A percentile compares a stretch with the other conserved stretches of the same genome.
Evolutionary conservation across 148 eudicot genomes (phyloP).

Genomic region (Fagopyrum tataricum): DNA sequence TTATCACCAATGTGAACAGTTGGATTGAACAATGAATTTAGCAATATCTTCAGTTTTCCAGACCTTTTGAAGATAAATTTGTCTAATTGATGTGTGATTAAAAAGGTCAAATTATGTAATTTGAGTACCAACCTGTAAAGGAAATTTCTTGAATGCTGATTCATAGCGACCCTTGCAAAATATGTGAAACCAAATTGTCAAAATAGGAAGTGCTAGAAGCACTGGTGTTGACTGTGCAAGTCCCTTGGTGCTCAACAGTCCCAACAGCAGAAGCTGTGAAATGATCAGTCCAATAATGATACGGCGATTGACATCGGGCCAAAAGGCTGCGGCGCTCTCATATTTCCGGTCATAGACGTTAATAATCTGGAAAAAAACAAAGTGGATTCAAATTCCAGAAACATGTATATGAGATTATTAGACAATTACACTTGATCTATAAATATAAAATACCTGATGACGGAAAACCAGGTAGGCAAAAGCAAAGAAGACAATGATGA

Average conservation of each 20-base stretch:
- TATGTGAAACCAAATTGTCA: constrained; percentile 15
- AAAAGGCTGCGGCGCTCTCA: constrained; percentile 14
- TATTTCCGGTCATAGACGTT: constrained; percentile 10
- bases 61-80: not conserved
- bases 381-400: not conserved
- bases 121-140: not conserved
- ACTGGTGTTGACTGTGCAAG: constrained; percentile 10
- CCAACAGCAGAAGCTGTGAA: constrained; percentile 13
- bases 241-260: constrained; percentile 10
- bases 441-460: constrained; percentile 5
- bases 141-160: constrained; percentile 5
- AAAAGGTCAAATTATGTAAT: too few species aligned
- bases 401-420: not conserved
- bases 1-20: too few species aligned
- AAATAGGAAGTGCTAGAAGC: constrained; percentile 8
- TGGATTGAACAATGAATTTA: not conserved
- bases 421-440: too few species aligned
- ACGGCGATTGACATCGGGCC: constrained; percentile 11
- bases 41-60: not conserved
- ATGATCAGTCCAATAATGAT: constrained; percentile 11
- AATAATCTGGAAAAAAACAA: constrained; percentile 8
- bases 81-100: not conserved
- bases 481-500: constrained; percentile 14
- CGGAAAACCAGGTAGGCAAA: constrained; percentile 16
- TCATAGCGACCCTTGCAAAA: constrained; percentile 14